These are phyloP conservation scores for Podosphaera xanthii DNA, from an alignment of 2,329 filamentous ascomycete species.

Conservation along the genomic window DNA sequence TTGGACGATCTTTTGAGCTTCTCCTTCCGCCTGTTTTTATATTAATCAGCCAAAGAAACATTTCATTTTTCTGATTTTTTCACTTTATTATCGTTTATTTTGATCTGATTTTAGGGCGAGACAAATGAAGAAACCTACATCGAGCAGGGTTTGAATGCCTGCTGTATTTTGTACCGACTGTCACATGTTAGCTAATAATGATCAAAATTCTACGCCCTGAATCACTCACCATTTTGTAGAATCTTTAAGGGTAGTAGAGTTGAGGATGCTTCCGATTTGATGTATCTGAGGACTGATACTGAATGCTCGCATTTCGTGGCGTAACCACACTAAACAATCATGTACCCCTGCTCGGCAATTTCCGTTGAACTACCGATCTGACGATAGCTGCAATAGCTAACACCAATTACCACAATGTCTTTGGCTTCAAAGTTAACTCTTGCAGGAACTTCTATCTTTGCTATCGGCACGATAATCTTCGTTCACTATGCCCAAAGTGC, in stretches of 20 bases:
- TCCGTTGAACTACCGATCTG: conserved; percentile 3
- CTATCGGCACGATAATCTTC: conserved; percentile 53
- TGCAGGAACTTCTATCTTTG: conserved; percentile 50
- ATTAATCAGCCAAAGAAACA: conserved; percentile 1
- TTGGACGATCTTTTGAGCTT: conserved; percentile 97
- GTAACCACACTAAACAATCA: no score
- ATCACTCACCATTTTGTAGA: not conserved
- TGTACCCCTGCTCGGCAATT: conserved; percentile 10
- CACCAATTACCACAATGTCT: conserved; percentile 39
- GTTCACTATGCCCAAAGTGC: conserved; percentile 76
- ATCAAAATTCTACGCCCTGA: not conserved
- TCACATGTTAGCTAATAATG: not conserved
- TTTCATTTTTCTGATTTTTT: not conserved
- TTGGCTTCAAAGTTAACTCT: conserved; percentile 74
- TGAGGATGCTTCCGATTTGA: not conserved
- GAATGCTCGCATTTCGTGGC: no score
- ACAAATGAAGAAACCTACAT: conserved; percentile 37
- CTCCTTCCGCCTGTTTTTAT: conserved; percentile 59
- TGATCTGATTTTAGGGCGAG: not conserved
- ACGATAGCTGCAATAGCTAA: not conserved
- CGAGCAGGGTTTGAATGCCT: conserved; percentile 95
- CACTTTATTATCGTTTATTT: not conserved
- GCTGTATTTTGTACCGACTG: conserved; percentile 96
- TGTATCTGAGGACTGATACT: not conserved
- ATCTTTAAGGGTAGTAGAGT: not conserved